These are phyloP conservation scores for Solioccasus polychromus DNA, from an alignment of 768 basidiomycete species.

Conservation along the genomic window DNA sequence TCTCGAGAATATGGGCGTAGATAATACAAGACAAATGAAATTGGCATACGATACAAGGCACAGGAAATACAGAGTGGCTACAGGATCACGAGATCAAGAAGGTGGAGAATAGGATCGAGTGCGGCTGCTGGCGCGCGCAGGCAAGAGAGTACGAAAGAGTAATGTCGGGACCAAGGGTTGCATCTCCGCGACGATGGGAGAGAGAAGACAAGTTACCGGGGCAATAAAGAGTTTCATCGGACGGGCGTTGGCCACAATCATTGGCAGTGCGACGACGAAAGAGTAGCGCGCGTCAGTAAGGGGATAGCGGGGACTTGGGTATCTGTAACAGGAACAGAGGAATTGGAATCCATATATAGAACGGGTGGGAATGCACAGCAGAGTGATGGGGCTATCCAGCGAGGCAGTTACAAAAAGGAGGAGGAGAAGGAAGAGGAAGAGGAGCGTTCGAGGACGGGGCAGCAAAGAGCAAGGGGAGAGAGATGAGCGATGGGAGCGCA, in stretches of 20 bases:
- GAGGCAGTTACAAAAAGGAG: too few species aligned
- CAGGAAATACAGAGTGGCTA: conserved; percentile 14
- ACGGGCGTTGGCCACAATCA: conserved; percentile 14
- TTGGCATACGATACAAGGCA: conserved; percentile 10
- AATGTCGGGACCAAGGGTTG: background rate
- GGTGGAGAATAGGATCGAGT: background rate
- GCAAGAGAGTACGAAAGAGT: background rate
- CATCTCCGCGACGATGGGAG: conserved; percentile 6
- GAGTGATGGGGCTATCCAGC: conserved; percentile 8
- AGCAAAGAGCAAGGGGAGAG: background rate
- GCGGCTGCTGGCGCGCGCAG: background rate
- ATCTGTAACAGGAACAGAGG: conserved; percentile 11
- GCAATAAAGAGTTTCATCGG: conserved; percentile 11
- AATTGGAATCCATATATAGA: conserved; percentile 12
- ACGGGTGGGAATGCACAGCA: conserved; percentile 11
- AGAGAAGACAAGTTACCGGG: conserved; percentile 8
- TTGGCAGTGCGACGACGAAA: conserved; percentile 12
- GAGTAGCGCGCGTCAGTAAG: background rate
- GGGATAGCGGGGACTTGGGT: conserved; percentile 1
- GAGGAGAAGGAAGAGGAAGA: too few species aligned
- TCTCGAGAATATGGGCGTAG: too few species aligned
- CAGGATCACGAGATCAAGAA: conserved; percentile 19
- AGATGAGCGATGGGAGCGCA: conserved; percentile 14
- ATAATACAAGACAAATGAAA: too few species aligned
- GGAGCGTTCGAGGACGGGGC: too few species aligned